A percentile compares a stretch with the other conserved stretches of the same genome.
Evolutionary conservation across 2,329 filamentous ascomycete genomes (phyloP).

Genomic region (Fusarium sp.): DNA sequence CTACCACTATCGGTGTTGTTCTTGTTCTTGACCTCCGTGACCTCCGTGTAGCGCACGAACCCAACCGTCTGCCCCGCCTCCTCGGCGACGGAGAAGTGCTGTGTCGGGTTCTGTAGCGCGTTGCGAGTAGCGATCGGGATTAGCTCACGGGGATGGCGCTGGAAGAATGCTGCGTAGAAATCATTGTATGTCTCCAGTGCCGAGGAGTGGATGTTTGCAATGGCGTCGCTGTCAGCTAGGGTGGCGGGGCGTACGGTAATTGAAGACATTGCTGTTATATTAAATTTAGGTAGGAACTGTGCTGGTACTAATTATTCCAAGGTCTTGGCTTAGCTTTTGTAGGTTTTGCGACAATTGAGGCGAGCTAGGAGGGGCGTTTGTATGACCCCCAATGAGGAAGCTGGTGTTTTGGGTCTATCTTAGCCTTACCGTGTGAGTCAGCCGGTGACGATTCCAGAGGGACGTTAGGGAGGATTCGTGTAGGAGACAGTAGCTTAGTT

Average conservation of each 20-base stretch:
- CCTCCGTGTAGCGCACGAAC: slow-evolving; percentile 40
- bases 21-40: slow-evolving; percentile 1
- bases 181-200: slow-evolving; percentile 39
- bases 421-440: slow-evolving; percentile 28
- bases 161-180: slow-evolving; percentile 45
- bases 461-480: slow-evolving; percentile 1
- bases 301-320: background rate
- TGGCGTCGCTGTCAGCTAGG: slow-evolving; percentile 32
- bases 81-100: slow-evolving; percentile 37
- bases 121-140: slow-evolving; percentile 30
- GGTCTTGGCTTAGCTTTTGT: slow-evolving; percentile 18
- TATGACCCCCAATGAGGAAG: slow-evolving; percentile 37
- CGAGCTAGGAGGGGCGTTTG: background rate
- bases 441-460: slow-evolving; percentile 12
- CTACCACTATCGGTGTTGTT: background rate
- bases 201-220: slow-evolving; percentile 37
- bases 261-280: slow-evolving; percentile 20
- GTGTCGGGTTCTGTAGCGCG: slow-evolving; percentile 32
- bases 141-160: slow-evolving; percentile 34
- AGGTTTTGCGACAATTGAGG: background rate
- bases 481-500: background rate
- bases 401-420: slow-evolving; percentile 21
- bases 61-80: slow-evolving; percentile 32
- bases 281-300: background rate
- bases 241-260: slow-evolving; percentile 39